phyloP scores from a whole-genome alignment of 495 filamentous ascomycete genomes.

The Usnea hakonensis region DNA sequence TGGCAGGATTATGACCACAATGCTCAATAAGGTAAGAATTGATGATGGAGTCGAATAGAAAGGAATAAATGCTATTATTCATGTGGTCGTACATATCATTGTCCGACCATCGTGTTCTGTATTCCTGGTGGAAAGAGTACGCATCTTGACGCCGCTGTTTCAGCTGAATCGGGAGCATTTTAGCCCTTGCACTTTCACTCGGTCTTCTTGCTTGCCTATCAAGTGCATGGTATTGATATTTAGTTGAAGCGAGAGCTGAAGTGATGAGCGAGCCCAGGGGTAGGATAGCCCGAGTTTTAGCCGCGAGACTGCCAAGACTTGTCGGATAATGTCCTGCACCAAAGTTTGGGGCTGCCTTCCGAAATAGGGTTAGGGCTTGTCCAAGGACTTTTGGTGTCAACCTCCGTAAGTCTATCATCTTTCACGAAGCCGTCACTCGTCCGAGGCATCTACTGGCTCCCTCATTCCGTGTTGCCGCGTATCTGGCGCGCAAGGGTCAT shows the following conservation, averaged over 20 bases:
- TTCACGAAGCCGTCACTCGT: not conserved
- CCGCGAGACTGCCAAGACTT: no score
- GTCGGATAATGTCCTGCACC: no score
- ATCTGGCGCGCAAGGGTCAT: slow-evolving; percentile 49
- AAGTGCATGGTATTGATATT: no score
- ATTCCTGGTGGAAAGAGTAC: slow-evolving; percentile 73
- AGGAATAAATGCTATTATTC: slow-evolving; percentile 79
- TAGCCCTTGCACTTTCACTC: slow-evolving; percentile 50
- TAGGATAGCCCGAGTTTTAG: no score
- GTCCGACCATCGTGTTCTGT: slow-evolving; percentile 88
- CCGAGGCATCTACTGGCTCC: slow-evolving; percentile 42
- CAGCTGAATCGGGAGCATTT: slow-evolving; percentile 25
- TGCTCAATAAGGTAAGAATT: slow-evolving; percentile 81
- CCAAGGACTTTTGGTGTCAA: no score
- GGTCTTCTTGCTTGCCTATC: slow-evolving; percentile 52
- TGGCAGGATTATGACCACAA: slow-evolving; percentile 66
- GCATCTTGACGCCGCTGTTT: slow-evolving; percentile 61
- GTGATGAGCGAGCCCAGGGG: no score
- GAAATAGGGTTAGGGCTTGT: no score
- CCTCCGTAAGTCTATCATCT: not conserved
- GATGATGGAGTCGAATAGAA: slow-evolving; percentile 78
- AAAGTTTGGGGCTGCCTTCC: no score
- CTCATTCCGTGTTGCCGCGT: slow-evolving; percentile 50
- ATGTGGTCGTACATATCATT: slow-evolving; percentile 82
- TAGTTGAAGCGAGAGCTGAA: no score